These are phyloP conservation scores for Colletotrichum sidae DNA, from an alignment of 2,329 filamentous ascomycete species.

Conservation along the genomic window DNA sequence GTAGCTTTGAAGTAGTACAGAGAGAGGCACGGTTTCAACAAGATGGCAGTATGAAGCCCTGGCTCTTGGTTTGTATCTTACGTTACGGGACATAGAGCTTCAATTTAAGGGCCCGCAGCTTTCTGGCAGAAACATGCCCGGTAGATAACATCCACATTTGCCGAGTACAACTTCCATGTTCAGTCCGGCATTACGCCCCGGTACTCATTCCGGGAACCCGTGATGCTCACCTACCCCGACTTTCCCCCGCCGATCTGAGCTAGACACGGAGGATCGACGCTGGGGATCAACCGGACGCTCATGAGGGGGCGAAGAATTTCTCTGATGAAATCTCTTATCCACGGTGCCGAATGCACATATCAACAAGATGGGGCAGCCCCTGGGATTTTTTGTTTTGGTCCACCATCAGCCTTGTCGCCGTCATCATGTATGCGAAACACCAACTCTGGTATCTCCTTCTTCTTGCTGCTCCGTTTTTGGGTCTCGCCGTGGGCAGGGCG, in stretches of 20 bases:
- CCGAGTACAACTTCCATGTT: not conserved
- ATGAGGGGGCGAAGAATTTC: not conserved
- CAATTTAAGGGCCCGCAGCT: too few species aligned
- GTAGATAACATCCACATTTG: too few species aligned
- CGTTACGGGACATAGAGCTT: too few species aligned
- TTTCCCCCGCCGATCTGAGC: constrained; percentile 12
- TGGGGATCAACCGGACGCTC: not conserved
- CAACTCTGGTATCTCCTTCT: not conserved
- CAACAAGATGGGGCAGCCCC: not conserved
- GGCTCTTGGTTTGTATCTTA: too few species aligned
- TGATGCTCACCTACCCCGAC: not conserved
- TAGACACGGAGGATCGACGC: not conserved
- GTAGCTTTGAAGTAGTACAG: not conserved
- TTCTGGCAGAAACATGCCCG: too few species aligned
- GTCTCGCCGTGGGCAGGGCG: not conserved
- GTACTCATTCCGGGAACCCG: constrained; percentile 13
- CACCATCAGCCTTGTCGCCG: not conserved
- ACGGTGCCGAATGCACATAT: not conserved
- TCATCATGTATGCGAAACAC: not conserved
- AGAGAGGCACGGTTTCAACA: too few species aligned
- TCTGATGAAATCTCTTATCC: not conserved
- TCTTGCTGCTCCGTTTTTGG: not conserved
- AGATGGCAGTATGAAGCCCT: too few species aligned
- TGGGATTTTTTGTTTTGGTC: not conserved
- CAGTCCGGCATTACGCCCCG: constrained; percentile 9